These are phyloP conservation scores for Podospora fimiseda DNA, from an alignment of 495 filamentous ascomycete genomes.

Conservation along the genomic window DNA sequence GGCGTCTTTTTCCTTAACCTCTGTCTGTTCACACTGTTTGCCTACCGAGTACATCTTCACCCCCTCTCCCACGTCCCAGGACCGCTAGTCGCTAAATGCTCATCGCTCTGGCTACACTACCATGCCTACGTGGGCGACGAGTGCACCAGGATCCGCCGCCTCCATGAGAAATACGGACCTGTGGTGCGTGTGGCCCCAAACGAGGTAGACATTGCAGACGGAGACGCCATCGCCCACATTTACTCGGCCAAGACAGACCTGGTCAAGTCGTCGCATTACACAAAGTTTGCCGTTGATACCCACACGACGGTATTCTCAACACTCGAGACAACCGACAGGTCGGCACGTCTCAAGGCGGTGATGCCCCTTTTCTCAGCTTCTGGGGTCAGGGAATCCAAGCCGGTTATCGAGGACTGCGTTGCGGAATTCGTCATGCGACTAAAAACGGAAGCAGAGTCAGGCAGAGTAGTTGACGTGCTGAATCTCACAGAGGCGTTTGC, in stretches of 20 bases:
- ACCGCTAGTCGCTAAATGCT: not conserved
- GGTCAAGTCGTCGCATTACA: not conserved
- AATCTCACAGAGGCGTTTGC: conserved; percentile 1
- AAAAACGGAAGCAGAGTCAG: not conserved
- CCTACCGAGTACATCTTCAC: not conserved
- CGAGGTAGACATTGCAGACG: conserved; percentile 7
- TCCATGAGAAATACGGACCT: conserved; percentile 5
- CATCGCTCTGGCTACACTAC: not conserved
- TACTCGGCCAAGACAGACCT: not conserved
- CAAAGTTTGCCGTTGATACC: not conserved
- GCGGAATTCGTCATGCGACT: not conserved
- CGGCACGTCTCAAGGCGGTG: conserved; percentile 3
- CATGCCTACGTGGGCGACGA: conserved; percentile 4
- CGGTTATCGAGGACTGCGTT: not conserved
- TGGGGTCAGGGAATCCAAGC: not conserved
- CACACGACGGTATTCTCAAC: not conserved
- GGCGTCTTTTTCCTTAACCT: not conserved
- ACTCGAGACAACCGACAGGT: not conserved
- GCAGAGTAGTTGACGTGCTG: not conserved
- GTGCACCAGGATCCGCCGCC: not conserved
- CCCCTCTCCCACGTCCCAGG: conserved; percentile 4
- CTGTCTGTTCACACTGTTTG: not conserved
- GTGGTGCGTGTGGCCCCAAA: conserved; percentile 6
- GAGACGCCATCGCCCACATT: not conserved
- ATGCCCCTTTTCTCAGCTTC: conserved; percentile 2